A percentile compares a stretch with the other conserved stretches of the same genome.
phyloP scores from a whole-genome alignment of 2,329 filamentous ascomycete species.

The Aureobasidium sp. region DNA sequence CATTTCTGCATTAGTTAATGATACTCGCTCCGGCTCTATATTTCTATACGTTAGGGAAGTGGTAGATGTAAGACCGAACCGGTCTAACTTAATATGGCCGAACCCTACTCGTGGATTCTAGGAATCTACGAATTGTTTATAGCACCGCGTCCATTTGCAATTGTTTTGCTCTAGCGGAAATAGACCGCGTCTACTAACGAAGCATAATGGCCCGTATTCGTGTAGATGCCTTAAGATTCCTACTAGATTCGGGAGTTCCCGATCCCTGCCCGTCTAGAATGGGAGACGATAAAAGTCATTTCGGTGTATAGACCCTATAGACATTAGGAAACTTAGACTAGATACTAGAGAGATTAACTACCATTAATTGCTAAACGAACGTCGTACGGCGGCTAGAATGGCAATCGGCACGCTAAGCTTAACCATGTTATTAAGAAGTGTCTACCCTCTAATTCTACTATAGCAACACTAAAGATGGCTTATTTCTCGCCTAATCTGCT shows the following conservation, averaged over 20 bases:
- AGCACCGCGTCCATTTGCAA: neutral
- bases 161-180: neutral
- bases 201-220: neutral
- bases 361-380: neutral
- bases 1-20: neutral
- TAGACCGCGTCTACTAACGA: neutral
- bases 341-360: neutral
- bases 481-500: no score
- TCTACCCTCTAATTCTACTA: neutral
- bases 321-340: neutral
- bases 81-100: neutral
- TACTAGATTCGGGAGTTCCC: neutral
- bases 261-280: neutral
- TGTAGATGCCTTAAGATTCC: neutral
- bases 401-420: neutral
- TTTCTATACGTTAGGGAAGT: neutral
- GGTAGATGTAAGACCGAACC: neutral
- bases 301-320: neutral
- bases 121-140: neutral
- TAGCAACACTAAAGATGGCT: neutral
- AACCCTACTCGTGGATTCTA: neutral
- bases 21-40: neutral
- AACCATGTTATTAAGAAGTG: neutral
- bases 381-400: neutral
- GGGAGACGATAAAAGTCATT: neutral